Conservation (phyloP, 192 early-diverging fungal genomes). For the Mortierella claussenii region DNA sequence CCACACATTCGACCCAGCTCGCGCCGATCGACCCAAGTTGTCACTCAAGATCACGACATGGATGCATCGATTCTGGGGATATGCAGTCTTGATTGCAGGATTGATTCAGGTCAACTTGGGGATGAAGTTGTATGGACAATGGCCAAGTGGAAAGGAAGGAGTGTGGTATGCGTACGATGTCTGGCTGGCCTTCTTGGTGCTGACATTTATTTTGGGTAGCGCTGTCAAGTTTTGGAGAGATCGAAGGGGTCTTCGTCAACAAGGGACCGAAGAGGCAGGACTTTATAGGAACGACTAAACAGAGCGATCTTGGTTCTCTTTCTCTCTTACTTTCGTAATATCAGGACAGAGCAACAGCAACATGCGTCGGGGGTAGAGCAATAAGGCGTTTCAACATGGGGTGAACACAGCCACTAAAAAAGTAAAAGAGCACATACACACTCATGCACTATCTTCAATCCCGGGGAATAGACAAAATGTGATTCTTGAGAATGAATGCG, state of each 20-base stretch:
- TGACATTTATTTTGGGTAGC: constrained; percentile 7
- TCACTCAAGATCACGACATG: constrained; percentile 7
- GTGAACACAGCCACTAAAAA: no score
- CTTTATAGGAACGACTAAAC: neutral
- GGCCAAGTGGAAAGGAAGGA: constrained; percentile 23
- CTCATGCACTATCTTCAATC: no score
- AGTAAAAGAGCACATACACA: no score
- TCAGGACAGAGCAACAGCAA: no score
- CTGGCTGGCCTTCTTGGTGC: constrained; percentile 15
- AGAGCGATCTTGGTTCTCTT: neutral
- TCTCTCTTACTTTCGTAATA: no score
- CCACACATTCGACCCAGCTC: constrained; percentile 16
- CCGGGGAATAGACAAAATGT: no score
- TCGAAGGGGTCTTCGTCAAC: neutral
- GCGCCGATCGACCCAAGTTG: neutral
- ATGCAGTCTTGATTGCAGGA: constrained; percentile 15
- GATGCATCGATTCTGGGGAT: constrained; percentile 36
- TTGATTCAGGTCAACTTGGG: constrained; percentile 24
- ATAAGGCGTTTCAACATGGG: no score
- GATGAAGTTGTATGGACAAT: constrained; percentile 21
- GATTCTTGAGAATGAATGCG: no score
- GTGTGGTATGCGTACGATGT: constrained; percentile 27
- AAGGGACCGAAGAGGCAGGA: neutral
- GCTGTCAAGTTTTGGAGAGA: neutral
- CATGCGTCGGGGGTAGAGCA: no score